Base-by-base conservation (phyloP, 768 basidiomycete genomes). In the Tricholoma matsutake region DNA sequence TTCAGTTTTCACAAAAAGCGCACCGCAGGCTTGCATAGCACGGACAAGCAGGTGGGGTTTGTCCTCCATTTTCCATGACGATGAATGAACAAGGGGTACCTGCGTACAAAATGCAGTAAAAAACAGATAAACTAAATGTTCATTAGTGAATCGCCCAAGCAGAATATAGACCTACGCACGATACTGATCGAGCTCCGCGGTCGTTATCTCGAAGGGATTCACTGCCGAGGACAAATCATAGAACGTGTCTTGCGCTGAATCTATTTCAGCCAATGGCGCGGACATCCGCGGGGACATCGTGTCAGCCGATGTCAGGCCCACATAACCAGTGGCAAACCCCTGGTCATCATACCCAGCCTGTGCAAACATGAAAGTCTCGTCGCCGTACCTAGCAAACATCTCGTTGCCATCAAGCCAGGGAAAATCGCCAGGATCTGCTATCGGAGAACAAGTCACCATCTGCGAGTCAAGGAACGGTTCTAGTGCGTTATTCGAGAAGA, bases 11-110 rank as follows among this genome's bases (percentile, higher is more conserved):
- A 79, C 80, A 68, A 82, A 85, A 56, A 84, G 74, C 25, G 82
- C 89, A 60, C 83, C 88, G 70, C 81, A 86, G 20, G 81, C 85
- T 69, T 82, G 81, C 84, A 85, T 85, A 22, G 80, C 79, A 18
- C 75, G 79, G 49, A 85, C 68, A 41, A 85, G 81, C 63, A 83
- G 75, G 4, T 74, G 77, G 34, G 80, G 83, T 61, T 83, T 84
- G 34, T 70, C 75, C 28, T 78, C 81, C 66, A 74, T 65, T 29
- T 72, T 78, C 78, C 83, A 84, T 41, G 81, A 88, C 45, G 80
- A 72, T n/a, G 71, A 74, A 71, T 82, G 88, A 16, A 87, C 74
- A 60, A 84, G 73, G 47, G 84, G 84, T 64, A 86, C 78, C 68
- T 89, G 84, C 14, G 69, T 68, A 56, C 74, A 78, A 69, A 83